A percentile compares a stretch with the other conserved stretches of the same genome.
phyloP scores from a whole-genome alignment of 441 rosid genomes.

The Populus hybrid region DNA sequence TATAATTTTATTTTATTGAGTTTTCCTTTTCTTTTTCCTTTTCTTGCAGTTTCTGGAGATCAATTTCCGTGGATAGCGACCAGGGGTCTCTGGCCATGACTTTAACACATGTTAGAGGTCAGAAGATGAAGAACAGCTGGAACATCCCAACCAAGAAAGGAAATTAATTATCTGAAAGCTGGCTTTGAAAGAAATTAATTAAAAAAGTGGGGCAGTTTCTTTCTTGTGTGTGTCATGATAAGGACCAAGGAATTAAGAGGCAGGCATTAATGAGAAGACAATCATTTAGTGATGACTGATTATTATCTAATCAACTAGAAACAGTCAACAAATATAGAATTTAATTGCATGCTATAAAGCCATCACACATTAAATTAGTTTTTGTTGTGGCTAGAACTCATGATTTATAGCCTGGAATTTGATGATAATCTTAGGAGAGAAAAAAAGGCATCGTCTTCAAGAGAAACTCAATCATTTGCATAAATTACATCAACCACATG shows the following conservation, averaged over 20 bases:
- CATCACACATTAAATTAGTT: not conserved
- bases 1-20: too few species aligned
- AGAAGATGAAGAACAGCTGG: not conserved
- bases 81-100: not conserved
- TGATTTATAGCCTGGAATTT: not conserved
- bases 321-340: not conserved
- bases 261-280: not conserved
- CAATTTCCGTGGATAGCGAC: too few species aligned
- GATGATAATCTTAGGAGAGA: not conserved
- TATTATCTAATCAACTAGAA: not conserved
- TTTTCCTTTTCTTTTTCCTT: not conserved
- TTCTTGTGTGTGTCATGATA: not conserved
- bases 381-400: not conserved
- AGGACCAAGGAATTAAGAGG: not conserved
- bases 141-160: not conserved
- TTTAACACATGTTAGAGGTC: not conserved
- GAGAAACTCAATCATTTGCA: not conserved
- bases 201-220: not conserved
- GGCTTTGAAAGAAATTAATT: not conserved
- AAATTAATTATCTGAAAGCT: not conserved
- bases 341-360: not conserved
- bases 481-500: not conserved
- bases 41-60: too few species aligned
- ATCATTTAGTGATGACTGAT: not conserved
- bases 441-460: not conserved